A percentile compares a stretch with the other conserved stretches of the same genome.
These are phyloP conservation scores for Alternaria panax DNA, from an alignment of 2,329 filamentous ascomycete genomes.

Conservation along the genomic window DNA sequence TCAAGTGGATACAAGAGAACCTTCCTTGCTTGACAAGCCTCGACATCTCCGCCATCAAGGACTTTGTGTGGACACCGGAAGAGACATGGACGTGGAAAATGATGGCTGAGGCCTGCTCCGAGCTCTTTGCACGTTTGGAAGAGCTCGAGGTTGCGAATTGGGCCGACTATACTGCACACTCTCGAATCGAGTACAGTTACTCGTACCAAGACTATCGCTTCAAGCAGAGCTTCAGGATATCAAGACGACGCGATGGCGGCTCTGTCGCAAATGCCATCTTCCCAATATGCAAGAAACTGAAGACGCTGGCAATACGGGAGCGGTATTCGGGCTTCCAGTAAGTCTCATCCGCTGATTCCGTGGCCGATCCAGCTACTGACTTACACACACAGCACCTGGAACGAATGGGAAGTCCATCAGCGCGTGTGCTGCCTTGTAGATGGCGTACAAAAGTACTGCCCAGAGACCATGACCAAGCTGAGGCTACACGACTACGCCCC, in stretches of 20 bases:
- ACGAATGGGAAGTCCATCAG: slow-evolving; percentile 49
- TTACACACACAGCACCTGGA: slow-evolving; percentile 35
- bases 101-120: slow-evolving; percentile 42
- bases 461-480: slow-evolving; percentile 42
- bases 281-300: slow-evolving; percentile 40
- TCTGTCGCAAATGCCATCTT: slow-evolving; percentile 46
- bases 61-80: slow-evolving; percentile 49
- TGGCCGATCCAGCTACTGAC: slow-evolving; percentile 14
- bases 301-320: slow-evolving; percentile 45
- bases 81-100: slow-evolving; percentile 49
- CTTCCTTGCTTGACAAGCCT: slow-evolving; percentile 43
- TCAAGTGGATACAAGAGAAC: slow-evolving; percentile 48
- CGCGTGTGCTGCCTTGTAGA: slow-evolving; percentile 48
- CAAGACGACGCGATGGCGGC: slow-evolving; percentile 44
- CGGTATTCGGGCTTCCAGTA: slow-evolving; percentile 44
- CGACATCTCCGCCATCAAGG: slow-evolving; percentile 48
- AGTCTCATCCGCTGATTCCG: not conserved
- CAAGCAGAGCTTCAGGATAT: slow-evolving; percentile 46
- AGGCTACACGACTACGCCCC: slow-evolving; percentile 47
- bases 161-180: slow-evolving; percentile 48
- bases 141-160: slow-evolving; percentile 48
- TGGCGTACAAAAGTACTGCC: slow-evolving; percentile 41
- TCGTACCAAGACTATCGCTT: slow-evolving; percentile 48
- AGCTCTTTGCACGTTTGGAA: slow-evolving; percentile 41
- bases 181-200: slow-evolving; percentile 49